Evolutionary conservation across 208 protist species (phyloP).

Genomic region (Phytomonas francai): DNA sequence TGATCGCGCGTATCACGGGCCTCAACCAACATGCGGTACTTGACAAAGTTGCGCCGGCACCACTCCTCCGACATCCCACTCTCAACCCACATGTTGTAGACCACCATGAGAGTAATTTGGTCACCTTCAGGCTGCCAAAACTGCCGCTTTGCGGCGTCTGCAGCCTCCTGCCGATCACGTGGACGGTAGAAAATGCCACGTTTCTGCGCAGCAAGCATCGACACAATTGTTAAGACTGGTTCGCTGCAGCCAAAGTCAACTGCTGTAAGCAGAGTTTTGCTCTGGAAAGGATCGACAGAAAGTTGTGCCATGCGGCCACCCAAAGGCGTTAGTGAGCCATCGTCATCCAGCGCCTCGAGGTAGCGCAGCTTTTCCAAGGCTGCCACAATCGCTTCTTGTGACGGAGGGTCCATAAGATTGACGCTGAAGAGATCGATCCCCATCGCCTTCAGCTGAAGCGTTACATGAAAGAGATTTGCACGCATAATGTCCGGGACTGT

Average conservation of each 20-base stretch:
- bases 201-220: constrained; percentile 94
- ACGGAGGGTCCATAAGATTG: constrained; percentile 97
- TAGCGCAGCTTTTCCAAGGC: constrained; percentile 97
- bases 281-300: constrained; percentile 96
- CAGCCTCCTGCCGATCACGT: constrained; percentile 81
- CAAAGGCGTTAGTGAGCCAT: constrained; percentile 95
- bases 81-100: constrained; percentile 91
- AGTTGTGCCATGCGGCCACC: constrained; percentile 99
- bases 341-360: constrained; percentile 97
- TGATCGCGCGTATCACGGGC: constrained; percentile 97
- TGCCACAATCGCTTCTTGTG: constrained; percentile 88
- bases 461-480: constrained; percentile 96
- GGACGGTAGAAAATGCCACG: constrained; percentile 90
- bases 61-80: constrained; percentile 92
- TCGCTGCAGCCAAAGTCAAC: constrained; percentile 95
- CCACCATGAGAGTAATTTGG: constrained; percentile 95
- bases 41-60: constrained; percentile 97
- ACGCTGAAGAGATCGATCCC: constrained; percentile 96
- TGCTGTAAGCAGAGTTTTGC: constrained; percentile 96
- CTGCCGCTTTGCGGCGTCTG: constrained; percentile 94
- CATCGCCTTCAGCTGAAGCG: constrained; percentile 97
- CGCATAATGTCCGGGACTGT: constrained; percentile 98
- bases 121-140: constrained; percentile 96
- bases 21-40: constrained; percentile 92
- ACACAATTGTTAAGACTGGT: constrained; percentile 97